phyloP scores from a whole-genome alignment of 2,329 filamentous ascomycete genomes.

The Ophiosphaerella korrae region DNA sequence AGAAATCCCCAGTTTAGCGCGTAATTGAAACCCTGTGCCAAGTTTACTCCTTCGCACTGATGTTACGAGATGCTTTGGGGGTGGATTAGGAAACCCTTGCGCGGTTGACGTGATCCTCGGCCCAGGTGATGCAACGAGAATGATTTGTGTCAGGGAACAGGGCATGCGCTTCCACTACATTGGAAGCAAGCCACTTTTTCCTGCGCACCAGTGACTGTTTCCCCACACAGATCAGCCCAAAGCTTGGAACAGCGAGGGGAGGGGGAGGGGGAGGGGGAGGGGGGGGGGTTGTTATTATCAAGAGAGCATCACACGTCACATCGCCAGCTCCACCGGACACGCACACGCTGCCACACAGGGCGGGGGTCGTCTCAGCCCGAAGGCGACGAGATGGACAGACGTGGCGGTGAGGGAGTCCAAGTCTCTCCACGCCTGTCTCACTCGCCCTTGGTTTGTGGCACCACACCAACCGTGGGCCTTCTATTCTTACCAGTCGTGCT shows the following conservation, averaged over 20 bases:
- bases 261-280: neutral
- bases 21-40: constrained; percentile 34
- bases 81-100: constrained; percentile 8
- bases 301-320: constrained; percentile 18
- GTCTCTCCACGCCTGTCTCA: constrained; percentile 17
- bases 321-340: constrained; percentile 16
- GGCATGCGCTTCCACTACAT: constrained; percentile 21
- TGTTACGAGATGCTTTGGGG: constrained; percentile 41
- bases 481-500: constrained; percentile 16
- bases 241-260: neutral
- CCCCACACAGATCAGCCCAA: constrained; percentile 19
- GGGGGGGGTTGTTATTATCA: constrained; percentile 8
- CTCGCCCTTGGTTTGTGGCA: constrained; percentile 15
- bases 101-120: constrained; percentile 41
- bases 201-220: constrained; percentile 7
- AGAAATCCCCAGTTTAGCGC: constrained; percentile 38
- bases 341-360: constrained; percentile 14
- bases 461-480: constrained; percentile 8
- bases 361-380: constrained; percentile 17
- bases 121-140: constrained; percentile 36
- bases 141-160: constrained; percentile 18
- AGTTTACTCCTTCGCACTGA: constrained; percentile 18
- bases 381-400: constrained; percentile 3
- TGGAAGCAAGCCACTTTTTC: constrained; percentile 16
- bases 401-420: constrained; percentile 15